phyloP scores from a whole-genome alignment of 306 rosid species.

The Inga oerstediana region DNA sequence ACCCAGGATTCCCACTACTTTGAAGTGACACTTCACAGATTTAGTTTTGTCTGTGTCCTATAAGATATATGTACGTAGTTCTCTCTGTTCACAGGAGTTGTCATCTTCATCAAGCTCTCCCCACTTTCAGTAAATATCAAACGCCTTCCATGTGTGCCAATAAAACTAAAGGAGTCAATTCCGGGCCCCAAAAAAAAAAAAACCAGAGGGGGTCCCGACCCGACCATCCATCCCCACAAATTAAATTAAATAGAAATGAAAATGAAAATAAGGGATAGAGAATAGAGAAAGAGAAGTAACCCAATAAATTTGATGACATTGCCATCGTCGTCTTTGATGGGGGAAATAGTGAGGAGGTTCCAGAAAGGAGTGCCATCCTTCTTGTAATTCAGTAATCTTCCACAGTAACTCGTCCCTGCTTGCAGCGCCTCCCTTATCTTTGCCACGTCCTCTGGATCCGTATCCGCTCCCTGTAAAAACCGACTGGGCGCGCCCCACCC shows the following conservation, averaged over 20 bases:
- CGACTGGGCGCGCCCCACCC: conserved; percentile 60
- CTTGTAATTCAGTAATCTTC: conserved; percentile 89
- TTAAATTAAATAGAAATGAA: not conserved
- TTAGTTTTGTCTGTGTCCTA: not conserved
- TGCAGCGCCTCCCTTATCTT: conserved; percentile 71
- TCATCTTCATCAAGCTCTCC: conserved; percentile 21
- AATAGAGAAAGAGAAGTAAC: conserved; percentile 37
- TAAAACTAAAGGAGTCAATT: conserved; percentile 13
- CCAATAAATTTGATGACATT: conserved; percentile 87
- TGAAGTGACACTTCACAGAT: not conserved
- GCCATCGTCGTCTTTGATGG: conserved; percentile 82
- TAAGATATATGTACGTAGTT: not conserved
- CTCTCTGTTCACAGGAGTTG: not conserved
- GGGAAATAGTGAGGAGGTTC: conserved; percentile 92
- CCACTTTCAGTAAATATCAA: not conserved
- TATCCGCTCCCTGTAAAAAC: conserved; percentile 87
- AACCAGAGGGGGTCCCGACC: not conserved
- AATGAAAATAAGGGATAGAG: not conserved
- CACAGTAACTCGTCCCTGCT: conserved; percentile 68
- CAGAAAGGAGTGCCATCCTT: conserved; percentile 94
- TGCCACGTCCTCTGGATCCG: conserved; percentile 78
- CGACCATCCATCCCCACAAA: not conserved
- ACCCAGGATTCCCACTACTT: not conserved
- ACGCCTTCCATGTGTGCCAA: conserved; percentile 17
- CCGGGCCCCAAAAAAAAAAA: conserved; percentile 33